Evolutionary conservation across 805 yeast species (phyloP).

Genomic region (Candida nonsorbophila): DNA sequence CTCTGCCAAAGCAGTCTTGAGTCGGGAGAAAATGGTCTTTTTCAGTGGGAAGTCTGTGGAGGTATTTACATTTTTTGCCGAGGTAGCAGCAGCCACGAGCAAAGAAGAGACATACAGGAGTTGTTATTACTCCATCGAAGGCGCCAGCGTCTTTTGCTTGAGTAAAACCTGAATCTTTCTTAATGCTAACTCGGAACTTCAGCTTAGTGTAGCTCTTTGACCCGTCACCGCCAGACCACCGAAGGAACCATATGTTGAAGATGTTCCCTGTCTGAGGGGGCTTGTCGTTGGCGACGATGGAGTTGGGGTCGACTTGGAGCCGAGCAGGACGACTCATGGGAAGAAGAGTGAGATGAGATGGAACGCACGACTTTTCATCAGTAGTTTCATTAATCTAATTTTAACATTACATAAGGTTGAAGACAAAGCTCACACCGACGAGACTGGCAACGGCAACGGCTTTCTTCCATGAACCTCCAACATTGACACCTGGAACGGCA

Average conservation of each 20-base stretch:
- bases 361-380: neutral
- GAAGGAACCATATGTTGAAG: conserved; percentile 83
- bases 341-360: too few species aligned
- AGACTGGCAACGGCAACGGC: conserved; percentile 30
- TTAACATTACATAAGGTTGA: conserved; percentile 17
- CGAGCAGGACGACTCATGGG: conserved; percentile 49
- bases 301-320: conserved; percentile 63
- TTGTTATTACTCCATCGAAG: conserved; percentile 16
- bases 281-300: conserved; percentile 48
- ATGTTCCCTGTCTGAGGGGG: conserved; percentile 80
- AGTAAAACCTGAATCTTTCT: conserved; percentile 70
- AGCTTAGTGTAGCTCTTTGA: conserved; percentile 43
- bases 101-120: conserved; percentile 73
- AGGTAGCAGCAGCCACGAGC: conserved; percentile 84
- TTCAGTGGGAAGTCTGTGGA: conserved; percentile 69
- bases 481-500: conserved; percentile 11
- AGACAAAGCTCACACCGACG: conserved; percentile 29
- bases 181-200: conserved; percentile 56
- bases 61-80: conserved; percentile 70
- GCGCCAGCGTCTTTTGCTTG: conserved; percentile 47
- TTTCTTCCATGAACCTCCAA: conserved; percentile 30
- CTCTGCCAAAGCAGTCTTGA: conserved; percentile 90
- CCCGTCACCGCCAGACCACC: conserved; percentile 79
- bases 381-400: neutral
- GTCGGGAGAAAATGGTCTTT: conserved; percentile 57